Evolutionary conservation across 805 yeast species (phyloP).

Genomic region (Nakazawaea pomicola): DNA sequence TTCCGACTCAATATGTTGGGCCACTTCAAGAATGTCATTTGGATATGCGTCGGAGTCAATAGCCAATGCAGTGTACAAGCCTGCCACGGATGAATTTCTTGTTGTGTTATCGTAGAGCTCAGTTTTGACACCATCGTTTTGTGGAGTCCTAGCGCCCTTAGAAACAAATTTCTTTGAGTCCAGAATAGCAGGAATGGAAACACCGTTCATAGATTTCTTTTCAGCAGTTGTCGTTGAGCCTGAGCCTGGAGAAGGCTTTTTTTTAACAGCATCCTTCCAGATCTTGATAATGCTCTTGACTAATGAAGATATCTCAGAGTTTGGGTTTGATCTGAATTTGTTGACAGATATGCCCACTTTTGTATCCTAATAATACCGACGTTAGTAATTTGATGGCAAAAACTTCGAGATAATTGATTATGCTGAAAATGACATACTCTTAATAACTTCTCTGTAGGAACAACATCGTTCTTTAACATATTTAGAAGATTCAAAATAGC

Average conservation of each 20-base stretch:
- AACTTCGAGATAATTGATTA: neutral
- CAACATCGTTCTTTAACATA: constrained; percentile 62
- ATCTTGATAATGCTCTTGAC: constrained; percentile 79
- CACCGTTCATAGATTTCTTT: constrained; percentile 11
- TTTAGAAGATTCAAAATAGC: constrained; percentile 63
- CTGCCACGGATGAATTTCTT: constrained; percentile 79
- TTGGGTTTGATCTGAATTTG: constrained; percentile 66
- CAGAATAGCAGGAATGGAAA: constrained; percentile 5
- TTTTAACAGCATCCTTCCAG: constrained; percentile 84
- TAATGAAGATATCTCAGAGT: constrained; percentile 60
- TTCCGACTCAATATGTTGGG: constrained; percentile 68
- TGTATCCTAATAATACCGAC: constrained; percentile 51
- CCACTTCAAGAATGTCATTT: constrained; percentile 50
- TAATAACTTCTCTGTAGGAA: constrained; percentile 79
- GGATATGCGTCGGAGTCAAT: constrained; percentile 59
- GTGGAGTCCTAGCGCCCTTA: constrained; percentile 66
- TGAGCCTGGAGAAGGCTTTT: constrained; percentile 24
- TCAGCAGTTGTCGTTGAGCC: constrained; percentile 13
- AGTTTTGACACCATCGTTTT: constrained; percentile 74
- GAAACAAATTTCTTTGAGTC: constrained; percentile 35
- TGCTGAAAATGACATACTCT: constrained; percentile 35
- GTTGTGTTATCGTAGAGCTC: constrained; percentile 68
- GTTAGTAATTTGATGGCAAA: too few species aligned
- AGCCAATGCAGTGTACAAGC: constrained; percentile 85
- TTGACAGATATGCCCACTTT: constrained; percentile 97